A percentile compares a stretch with the other conserved stretches of the same genome.
These are phyloP conservation scores for Cudoniella acicularis DNA, from an alignment of 495 filamentous ascomycete species.

Conservation along the genomic window DNA sequence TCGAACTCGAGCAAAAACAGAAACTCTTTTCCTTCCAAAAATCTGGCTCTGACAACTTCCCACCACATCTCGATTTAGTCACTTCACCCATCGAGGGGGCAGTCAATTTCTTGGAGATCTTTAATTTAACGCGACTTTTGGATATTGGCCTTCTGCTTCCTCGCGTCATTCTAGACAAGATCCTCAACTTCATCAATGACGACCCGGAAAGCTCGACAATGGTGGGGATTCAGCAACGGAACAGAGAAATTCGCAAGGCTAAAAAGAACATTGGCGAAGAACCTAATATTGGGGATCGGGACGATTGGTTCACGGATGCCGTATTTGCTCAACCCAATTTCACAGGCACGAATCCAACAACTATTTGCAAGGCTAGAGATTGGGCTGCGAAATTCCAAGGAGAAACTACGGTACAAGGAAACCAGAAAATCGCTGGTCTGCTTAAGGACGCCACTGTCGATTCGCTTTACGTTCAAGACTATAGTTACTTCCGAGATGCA, in stretches of 20 bases:
- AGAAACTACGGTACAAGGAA: slow-evolving; percentile 27
- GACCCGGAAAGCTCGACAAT: background rate
- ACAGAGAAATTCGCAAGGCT: background rate
- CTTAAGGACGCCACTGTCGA: slow-evolving; percentile 18
- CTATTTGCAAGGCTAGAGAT: slow-evolving; percentile 32
- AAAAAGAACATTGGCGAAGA: background rate
- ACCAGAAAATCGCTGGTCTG: slow-evolving; percentile 23
- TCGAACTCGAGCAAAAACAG: background rate
- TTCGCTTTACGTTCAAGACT: slow-evolving; percentile 44
- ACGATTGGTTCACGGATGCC: slow-evolving; percentile 52
- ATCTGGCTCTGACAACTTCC: background rate
- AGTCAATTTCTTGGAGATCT: background rate
- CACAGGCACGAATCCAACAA: slow-evolving; percentile 46
- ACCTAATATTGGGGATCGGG: slow-evolving; percentile 38
- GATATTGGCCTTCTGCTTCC: background rate
- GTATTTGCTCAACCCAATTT: slow-evolving; percentile 47
- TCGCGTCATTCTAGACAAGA: background rate
- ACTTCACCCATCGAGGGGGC: background rate
- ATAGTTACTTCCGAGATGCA: slow-evolving; percentile 44
- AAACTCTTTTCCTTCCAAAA: background rate
- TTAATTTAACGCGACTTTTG: background rate
- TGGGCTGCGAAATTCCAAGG: slow-evolving; percentile 34
- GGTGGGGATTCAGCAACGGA: background rate
- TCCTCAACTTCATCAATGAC: slow-evolving; percentile 3
- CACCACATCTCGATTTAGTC: background rate